A percentile compares a stretch with the other conserved stretches of the same genome.
Evolutionary conservation across 176 grass and related monocot species (phyloP).

Genomic region (Eleusine coracana): DNA sequence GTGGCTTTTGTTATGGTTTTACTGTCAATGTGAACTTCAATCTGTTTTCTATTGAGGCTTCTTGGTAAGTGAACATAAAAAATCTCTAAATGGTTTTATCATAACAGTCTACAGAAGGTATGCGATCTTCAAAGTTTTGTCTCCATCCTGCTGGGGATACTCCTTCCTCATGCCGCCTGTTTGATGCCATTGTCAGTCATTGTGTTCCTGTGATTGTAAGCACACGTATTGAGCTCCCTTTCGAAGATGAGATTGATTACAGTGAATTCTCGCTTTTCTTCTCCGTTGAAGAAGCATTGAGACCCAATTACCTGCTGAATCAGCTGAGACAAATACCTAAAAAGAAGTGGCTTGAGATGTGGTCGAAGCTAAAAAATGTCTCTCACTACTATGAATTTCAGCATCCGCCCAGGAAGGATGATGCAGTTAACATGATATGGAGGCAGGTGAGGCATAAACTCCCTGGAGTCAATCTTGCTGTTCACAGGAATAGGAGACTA

Average conservation of each 20-base stretch:
- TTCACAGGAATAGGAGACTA: slow-evolving; percentile 77
- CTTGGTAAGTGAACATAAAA: slow-evolving; percentile 20
- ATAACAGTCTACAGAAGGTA: slow-evolving; percentile 72
- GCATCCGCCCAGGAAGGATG: slow-evolving; percentile 60
- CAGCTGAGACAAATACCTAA: slow-evolving; percentile 68
- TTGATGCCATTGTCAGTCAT: slow-evolving; percentile 91
- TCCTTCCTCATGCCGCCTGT: slow-evolving; percentile 87
- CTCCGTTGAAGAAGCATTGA: slow-evolving; percentile 80
- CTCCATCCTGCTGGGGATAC: slow-evolving; percentile 88
- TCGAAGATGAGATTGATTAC: slow-evolving; percentile 94
- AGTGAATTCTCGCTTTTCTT: slow-evolving; percentile 86
- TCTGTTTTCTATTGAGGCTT: slow-evolving; percentile 5
- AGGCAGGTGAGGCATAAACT: slow-evolving; percentile 72
- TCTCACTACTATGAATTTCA: slow-evolving; percentile 80
- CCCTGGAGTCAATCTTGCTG: slow-evolving; percentile 67
- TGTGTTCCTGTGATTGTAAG: slow-evolving; percentile 95
- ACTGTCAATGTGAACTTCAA: neutral
- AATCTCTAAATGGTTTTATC: slow-evolving; percentile 41
- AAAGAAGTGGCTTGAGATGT: slow-evolving; percentile 80
- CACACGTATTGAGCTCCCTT: slow-evolving; percentile 89
- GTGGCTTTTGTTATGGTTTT: slow-evolving; percentile 10
- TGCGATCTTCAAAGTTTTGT: slow-evolving; percentile 87
- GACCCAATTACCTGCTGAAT: slow-evolving; percentile 65
- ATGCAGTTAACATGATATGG: slow-evolving; percentile 93
- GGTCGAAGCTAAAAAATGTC: slow-evolving; percentile 72